Percentiles rank a stretch among this genome's conserved stretches.
Evolutionary conservation across 2,329 filamentous ascomycete species (phyloP).

Genomic region (Metarhizium anisopliae): DNA sequence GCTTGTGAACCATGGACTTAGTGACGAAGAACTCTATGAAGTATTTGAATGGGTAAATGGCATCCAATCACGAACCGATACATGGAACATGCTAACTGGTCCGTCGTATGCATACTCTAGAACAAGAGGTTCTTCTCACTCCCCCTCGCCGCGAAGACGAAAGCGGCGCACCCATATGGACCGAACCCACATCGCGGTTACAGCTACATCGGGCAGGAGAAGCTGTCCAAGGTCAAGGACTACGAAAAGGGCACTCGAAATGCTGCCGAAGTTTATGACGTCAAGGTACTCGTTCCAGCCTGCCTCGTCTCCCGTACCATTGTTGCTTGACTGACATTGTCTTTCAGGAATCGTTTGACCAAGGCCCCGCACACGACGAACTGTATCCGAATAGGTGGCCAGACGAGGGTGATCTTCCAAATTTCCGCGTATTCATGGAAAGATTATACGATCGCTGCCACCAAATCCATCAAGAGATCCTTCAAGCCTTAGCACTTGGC

Average conservation of each 20-base stretch:
- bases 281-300: slow-evolving; percentile 11
- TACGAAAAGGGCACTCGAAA: slow-evolving; percentile 31
- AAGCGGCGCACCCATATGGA: slow-evolving; percentile 21
- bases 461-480: slow-evolving; percentile 59
- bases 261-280: slow-evolving; percentile 43
- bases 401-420: slow-evolving; percentile 14
- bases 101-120: slow-evolving; percentile 5
- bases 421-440: slow-evolving; percentile 23
- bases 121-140: slow-evolving; percentile 22
- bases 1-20: neutral
- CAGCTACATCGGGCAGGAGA: slow-evolving; percentile 25
- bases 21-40: neutral
- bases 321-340: slow-evolving; percentile 15
- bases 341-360: slow-evolving; percentile 29
- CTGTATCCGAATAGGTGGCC: slow-evolving; percentile 21
- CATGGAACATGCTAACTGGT: neutral
- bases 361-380: slow-evolving; percentile 23
- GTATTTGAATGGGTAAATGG: neutral
- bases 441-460: slow-evolving; percentile 64
- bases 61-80: neutral
- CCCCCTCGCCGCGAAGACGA: slow-evolving; percentile 21
- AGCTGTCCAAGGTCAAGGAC: slow-evolving; percentile 24
- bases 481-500: slow-evolving; percentile 68
- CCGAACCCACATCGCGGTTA: slow-evolving; percentile 28
- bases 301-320: neutral